phyloP scores from a whole-genome alignment of 139 green algal genomes.

The Closterium sp. region DNA sequence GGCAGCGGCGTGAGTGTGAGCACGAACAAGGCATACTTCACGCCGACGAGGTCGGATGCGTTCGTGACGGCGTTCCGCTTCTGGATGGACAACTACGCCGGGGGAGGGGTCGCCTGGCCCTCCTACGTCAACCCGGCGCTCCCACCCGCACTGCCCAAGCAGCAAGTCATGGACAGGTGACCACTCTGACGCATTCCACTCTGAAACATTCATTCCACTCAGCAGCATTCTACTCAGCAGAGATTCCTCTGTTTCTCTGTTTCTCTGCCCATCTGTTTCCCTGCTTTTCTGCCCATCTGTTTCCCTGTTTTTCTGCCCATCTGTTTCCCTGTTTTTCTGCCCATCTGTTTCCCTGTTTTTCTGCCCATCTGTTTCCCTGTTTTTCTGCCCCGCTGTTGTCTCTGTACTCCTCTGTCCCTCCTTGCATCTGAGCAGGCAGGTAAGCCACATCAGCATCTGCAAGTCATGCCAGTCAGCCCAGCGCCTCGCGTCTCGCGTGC shows the following conservation, averaged over 20 bases:
- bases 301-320: too few relatives aligned
- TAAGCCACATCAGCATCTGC: not conserved
- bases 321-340: too few relatives aligned
- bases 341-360: too few relatives aligned
- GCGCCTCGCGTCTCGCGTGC: not conserved
- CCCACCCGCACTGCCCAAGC: conserved; percentile 14
- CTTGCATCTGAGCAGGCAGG: not conserved
- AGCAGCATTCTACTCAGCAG: too few relatives aligned
- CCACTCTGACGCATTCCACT: too few relatives aligned
- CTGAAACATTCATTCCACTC: too few relatives aligned
- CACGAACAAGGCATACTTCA: conserved; percentile 22
- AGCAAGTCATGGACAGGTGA: conserved; percentile 38
- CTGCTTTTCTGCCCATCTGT: too few relatives aligned
- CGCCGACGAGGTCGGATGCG: conserved; percentile 29
- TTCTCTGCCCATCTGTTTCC: too few relatives aligned
- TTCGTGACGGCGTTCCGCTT: conserved; percentile 36
- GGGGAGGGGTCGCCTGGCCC: not conserved
- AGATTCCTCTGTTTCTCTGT: too few relatives aligned
- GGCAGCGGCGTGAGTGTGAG: not conserved
- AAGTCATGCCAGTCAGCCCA: not conserved
- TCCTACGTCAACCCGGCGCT: not conserved
- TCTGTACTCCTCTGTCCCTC: not conserved
- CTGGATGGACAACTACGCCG: conserved; percentile 23
- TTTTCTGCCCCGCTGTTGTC: not conserved
- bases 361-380: too few relatives aligned